These are phyloP conservation scores for Scedosporium apiospermum DNA, from an alignment of 2,329 filamentous ascomycete genomes.

Conservation along the genomic window DNA sequence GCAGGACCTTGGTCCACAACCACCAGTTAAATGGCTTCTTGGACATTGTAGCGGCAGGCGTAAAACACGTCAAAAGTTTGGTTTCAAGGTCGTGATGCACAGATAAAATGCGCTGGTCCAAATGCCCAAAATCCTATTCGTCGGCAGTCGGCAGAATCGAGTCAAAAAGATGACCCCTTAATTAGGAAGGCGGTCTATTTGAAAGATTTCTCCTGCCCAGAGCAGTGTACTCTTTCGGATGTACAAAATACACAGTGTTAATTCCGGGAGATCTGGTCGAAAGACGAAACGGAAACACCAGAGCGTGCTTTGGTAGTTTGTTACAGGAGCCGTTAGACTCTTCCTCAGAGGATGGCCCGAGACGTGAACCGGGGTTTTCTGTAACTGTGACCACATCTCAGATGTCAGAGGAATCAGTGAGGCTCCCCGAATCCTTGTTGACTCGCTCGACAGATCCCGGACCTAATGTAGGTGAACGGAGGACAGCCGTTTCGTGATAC, in stretches of 20 bases:
- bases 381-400: not conserved
- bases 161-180: not conserved
- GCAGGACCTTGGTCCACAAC: conserved; percentile 60
- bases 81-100: not conserved
- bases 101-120: not conserved
- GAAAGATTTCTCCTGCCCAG: not conserved
- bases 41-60: not conserved
- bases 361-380: not conserved
- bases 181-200: not conserved
- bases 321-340: too few species aligned
- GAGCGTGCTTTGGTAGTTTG: too few species aligned
- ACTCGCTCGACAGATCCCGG: not conserved
- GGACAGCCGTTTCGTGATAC: not conserved
- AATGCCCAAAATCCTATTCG: not conserved
- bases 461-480: not conserved
- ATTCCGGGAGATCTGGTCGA: too few species aligned
- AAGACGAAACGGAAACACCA: too few species aligned
- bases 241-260: too few species aligned
- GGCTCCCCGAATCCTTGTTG: not conserved
- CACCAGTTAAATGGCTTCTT: conserved; percentile 26
- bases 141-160: not conserved
- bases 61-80: not conserved
- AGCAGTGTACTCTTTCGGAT: too few species aligned
- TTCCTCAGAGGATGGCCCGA: not conserved
- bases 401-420: not conserved